Conservation (phyloP, 148 eudicot genomes). For the Pouteria glomerata region DNA sequence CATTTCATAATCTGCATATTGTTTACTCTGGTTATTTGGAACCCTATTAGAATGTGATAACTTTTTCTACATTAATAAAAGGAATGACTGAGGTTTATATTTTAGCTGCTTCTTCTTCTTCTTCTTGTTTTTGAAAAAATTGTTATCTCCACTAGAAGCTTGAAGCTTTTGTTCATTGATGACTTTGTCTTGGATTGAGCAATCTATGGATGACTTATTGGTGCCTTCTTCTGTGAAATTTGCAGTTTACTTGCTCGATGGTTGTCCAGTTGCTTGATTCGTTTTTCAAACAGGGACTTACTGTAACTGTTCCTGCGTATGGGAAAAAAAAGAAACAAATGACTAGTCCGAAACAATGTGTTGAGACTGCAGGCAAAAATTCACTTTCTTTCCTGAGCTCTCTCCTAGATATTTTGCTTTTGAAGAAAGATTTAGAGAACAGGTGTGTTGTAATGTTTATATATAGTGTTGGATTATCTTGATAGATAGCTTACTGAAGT, state of each 20-base stretch:
- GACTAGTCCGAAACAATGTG: constrained; percentile 7
- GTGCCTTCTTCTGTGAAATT: neutral
- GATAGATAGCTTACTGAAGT: neutral
- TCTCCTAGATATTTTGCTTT: constrained; percentile 66
- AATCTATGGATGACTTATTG: neutral
- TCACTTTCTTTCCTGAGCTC: constrained; percentile 48
- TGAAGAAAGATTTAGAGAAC: constrained; percentile 71
- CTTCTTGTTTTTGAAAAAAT: no score
- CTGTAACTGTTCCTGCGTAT: constrained; percentile 12
- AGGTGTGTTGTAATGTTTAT: constrained; percentile 27
- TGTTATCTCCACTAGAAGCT: neutral
- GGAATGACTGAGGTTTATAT: neutral
- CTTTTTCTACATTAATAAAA: neutral
- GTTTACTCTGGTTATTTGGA: neutral
- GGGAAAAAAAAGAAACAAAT: constrained; percentile 50
- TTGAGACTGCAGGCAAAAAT: constrained; percentile 11
- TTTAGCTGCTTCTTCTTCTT: neutral
- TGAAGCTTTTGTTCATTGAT: neutral
- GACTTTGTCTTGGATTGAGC: constrained; percentile 8
- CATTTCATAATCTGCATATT: no score
- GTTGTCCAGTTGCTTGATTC: constrained; percentile 42
- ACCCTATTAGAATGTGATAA: neutral
- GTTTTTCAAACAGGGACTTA: constrained; percentile 25
- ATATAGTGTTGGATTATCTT: neutral
- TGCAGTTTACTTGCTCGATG: constrained; percentile 51